Percentiles rank a stretch among this genome's conserved stretches.
Conservation (phyloP, 2,329 filamentous ascomycete genomes). For the Sporothrix luriei region DNA sequence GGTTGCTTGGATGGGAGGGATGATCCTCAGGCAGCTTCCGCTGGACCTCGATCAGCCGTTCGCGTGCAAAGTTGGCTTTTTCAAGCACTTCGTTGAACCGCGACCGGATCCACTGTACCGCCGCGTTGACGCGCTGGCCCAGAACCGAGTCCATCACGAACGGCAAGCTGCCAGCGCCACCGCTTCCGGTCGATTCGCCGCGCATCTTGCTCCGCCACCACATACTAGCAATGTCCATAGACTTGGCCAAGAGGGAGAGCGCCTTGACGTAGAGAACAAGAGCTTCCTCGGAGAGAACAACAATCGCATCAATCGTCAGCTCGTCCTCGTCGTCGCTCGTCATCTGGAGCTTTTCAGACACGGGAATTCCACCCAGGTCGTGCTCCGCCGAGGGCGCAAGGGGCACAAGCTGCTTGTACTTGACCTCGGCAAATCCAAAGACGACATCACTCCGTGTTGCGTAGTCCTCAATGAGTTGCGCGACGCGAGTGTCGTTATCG, state of each 20-base stretch:
- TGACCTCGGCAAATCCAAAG: constrained; percentile 96
- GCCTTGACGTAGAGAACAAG: constrained; percentile 96
- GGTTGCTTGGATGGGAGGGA: constrained; percentile 80
- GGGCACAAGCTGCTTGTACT: constrained; percentile 95
- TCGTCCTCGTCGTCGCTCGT: constrained; percentile 68
- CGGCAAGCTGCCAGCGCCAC: constrained; percentile 42
- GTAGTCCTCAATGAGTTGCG: constrained; percentile 85
- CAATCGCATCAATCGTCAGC: constrained; percentile 81
- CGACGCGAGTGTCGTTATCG: constrained; percentile 78
- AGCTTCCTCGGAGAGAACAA: constrained; percentile 89
- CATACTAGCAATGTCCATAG: constrained; percentile 89
- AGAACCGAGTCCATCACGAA: constrained; percentile 54
- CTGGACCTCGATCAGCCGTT: constrained; percentile 85
- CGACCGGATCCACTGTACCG: constrained; percentile 91
- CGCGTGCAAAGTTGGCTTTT: constrained; percentile 91
- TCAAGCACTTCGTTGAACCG: constrained; percentile 97
- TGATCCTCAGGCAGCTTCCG: constrained; percentile 81
- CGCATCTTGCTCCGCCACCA: constrained; percentile 86
- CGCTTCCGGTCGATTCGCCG: constrained; percentile 52
- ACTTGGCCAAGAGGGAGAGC: constrained; percentile 82
- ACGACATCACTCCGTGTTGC: constrained; percentile 94
- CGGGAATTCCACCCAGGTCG: constrained; percentile 64
- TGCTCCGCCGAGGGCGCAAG: constrained; percentile 76
- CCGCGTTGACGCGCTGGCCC: constrained; percentile 78
- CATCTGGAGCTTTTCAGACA: constrained; percentile 51